Evolutionary conservation across 2,329 filamentous ascomycete genomes (phyloP).

Genomic region (Arthrobotrys entomopaga): DNA sequence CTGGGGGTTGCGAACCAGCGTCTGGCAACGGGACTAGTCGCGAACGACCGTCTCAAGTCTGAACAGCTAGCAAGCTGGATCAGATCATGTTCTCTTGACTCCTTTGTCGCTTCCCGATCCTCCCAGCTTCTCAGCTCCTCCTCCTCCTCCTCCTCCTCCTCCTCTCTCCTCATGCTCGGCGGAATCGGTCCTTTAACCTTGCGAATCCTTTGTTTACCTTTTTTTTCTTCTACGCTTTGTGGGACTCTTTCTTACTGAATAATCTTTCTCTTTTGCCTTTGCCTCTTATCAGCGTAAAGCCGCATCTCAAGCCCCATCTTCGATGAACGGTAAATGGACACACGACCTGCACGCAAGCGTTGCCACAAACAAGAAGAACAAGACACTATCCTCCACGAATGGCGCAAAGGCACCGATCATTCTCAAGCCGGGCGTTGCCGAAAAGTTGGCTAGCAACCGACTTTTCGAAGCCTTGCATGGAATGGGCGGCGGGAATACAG

Average conservation of each 20-base stretch:
- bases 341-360: conserved; percentile 71
- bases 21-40: too few relatives aligned
- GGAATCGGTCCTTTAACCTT: conserved; percentile 8
- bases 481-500: conserved; percentile 59
- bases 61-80: conserved; percentile 17
- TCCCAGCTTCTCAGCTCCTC: conserved; percentile 12
- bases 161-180: conserved; percentile 10
- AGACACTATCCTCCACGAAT: conserved; percentile 60
- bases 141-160: too few relatives aligned
- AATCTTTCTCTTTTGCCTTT: conserved; percentile 4
- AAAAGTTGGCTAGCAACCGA: conserved; percentile 63
- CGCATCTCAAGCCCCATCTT: conserved; percentile 32
- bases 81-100: conserved; percentile 4
- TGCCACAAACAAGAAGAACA: conserved; percentile 14
- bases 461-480: conserved; percentile 63
- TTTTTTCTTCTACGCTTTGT: conserved; percentile 8
- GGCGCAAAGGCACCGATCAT: conserved; percentile 62
- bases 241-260: conserved; percentile 51
- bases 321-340: conserved; percentile 75
- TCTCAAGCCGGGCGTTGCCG: conserved; percentile 61
- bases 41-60: conserved; percentile 15
- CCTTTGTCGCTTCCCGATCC: conserved; percentile 14
- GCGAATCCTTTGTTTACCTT: conserved; percentile 23
- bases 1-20: too few relatives aligned
- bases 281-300: conserved; percentile 42